Conservation (phyloP, 306 rosid genomes). For the Citrullus colocynthis region DNA sequence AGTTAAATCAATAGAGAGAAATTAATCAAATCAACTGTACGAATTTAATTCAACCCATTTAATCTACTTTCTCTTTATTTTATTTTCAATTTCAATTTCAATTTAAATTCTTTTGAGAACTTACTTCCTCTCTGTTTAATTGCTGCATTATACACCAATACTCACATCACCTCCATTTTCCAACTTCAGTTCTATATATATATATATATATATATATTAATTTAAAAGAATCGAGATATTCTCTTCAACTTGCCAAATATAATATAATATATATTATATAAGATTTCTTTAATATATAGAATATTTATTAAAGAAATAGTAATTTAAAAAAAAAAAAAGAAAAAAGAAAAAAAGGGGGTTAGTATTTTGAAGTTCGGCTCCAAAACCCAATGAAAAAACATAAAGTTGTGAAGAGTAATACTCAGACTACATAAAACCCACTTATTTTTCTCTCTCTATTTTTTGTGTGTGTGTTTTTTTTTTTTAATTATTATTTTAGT, state of each 20-base stretch:
- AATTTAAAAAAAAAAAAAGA: background rate
- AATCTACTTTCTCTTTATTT: too few species aligned
- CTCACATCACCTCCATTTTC: background rate
- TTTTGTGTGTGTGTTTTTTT: background rate
- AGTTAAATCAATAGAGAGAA: background rate
- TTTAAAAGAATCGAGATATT: constrained; percentile 6
- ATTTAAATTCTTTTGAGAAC: too few species aligned
- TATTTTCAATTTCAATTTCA: too few species aligned
- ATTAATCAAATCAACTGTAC: background rate
- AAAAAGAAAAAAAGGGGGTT: too few species aligned
- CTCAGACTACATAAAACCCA: constrained; percentile 10
- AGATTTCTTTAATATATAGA: background rate
- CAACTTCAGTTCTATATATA: background rate
- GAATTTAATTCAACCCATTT: background rate
- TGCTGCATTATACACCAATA: background rate
- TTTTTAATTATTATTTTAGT: background rate
- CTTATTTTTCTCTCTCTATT: background rate
- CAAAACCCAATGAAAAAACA: constrained; percentile 1
- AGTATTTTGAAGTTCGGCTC: background rate
- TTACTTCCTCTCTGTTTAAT: too few species aligned
- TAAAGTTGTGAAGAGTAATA: constrained; percentile 1
- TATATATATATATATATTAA: background rate
- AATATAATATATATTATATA: background rate
- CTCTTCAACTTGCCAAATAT: background rate
- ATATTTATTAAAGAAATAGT: background rate